Evolutionary conservation across 768 basidiomycete genomes (phyloP).

Genomic region (Suillus occidentalis): DNA sequence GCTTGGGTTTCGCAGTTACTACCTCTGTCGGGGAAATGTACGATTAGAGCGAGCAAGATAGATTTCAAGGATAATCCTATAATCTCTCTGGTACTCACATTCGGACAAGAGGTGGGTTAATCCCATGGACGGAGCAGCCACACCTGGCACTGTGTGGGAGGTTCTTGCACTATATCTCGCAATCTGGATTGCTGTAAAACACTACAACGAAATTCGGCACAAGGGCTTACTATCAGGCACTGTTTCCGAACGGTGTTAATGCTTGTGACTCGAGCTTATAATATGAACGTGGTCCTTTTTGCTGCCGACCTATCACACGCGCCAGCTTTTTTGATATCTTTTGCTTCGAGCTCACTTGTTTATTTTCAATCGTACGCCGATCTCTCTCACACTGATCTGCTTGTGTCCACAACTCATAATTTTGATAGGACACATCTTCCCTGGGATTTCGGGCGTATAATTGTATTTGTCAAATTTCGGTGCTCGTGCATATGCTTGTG

Average conservation of each 20-base stretch:
- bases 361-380: neutral
- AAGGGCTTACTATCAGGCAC: neutral
- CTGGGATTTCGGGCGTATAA: neutral
- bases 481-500: neutral
- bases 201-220: neutral
- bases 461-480: neutral
- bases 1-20: neutral
- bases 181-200: neutral
- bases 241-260: neutral
- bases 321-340: neutral
- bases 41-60: neutral
- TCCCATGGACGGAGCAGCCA: neutral
- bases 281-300: neutral
- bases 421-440: neutral
- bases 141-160: neutral
- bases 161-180: neutral
- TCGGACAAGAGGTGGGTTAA: neutral
- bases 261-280: neutral
- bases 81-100: neutral
- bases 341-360: neutral
- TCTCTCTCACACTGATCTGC: neutral
- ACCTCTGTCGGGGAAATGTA: neutral
- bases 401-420: neutral
- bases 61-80: neutral
- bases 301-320: neutral